phyloP scores from a whole-genome alignment of 106 monocot species.

The Dendrobium chrysotoxum region DNA sequence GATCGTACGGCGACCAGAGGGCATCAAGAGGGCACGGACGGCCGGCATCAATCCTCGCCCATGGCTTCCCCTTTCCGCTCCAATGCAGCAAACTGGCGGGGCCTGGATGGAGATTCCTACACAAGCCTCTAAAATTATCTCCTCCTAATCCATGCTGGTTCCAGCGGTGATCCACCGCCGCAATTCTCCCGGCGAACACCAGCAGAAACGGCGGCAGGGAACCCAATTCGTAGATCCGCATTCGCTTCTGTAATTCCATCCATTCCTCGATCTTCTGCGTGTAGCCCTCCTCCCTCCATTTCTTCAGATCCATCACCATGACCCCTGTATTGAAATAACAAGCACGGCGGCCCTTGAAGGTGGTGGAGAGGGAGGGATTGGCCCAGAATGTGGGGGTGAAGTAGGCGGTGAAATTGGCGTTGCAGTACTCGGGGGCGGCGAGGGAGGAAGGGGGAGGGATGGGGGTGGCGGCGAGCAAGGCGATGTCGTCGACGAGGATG shows the following conservation, averaged over 20 bases:
- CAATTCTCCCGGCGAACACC: constrained; percentile 68
- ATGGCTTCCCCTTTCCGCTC: constrained; percentile 93
- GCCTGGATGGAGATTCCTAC: constrained; percentile 69
- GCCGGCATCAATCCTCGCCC: constrained; percentile 65
- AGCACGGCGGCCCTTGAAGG: constrained; percentile 48
- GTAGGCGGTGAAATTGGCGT: constrained; percentile 66
- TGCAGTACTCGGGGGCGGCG: constrained; percentile 76
- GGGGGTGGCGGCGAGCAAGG: constrained; percentile 25
- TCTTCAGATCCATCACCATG: constrained; percentile 73
- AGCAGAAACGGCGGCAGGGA: constrained; percentile 87
- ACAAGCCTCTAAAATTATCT: constrained; percentile 67
- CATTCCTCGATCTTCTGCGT: constrained; percentile 79
- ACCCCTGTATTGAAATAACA: constrained; percentile 97
- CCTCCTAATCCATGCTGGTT: constrained; percentile 92
- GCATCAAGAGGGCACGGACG: constrained; percentile 76
- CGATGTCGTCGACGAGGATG: constrained; percentile 60
- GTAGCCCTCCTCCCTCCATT: constrained; percentile 50
- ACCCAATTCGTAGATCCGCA: constrained; percentile 89
- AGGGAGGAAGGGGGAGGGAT: constrained; percentile 26
- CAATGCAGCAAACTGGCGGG: constrained; percentile 78
- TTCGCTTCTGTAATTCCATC: constrained; percentile 85
- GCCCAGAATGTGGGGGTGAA: constrained; percentile 84
- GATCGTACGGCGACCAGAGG: constrained; percentile 81
- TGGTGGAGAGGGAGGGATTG: constrained; percentile 41
- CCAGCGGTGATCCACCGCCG: constrained; percentile 71